phyloP scores from a whole-genome alignment of 805 yeast genomes.

The Phaffomyces antillensis region DNA sequence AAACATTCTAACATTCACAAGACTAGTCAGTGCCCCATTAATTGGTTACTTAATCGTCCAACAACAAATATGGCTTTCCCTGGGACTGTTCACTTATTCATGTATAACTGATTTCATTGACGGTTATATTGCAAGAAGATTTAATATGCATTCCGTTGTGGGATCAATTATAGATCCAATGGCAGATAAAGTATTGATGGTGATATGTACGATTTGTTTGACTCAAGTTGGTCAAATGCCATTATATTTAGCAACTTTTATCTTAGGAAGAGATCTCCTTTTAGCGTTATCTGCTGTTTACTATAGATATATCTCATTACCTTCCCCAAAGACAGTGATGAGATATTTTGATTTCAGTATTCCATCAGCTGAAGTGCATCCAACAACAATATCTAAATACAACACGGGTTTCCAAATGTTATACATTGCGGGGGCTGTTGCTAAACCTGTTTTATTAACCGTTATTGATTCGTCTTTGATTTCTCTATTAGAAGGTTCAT shows the following conservation, averaged over 20 bases:
- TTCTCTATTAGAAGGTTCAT: constrained; percentile 18
- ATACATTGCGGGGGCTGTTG: constrained; percentile 61
- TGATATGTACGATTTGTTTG: constrained; percentile 72
- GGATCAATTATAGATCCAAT: constrained; percentile 93
- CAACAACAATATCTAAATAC: constrained; percentile 77
- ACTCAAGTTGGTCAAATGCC: constrained; percentile 70
- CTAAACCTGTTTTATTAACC: constrained; percentile 41
- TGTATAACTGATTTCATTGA: constrained; percentile 89
- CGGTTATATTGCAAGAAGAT: constrained; percentile 84
- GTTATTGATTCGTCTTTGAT: constrained; percentile 27
- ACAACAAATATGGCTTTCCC: constrained; percentile 56
- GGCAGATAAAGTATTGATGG: constrained; percentile 91
- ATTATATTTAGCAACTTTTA: constrained; percentile 52
- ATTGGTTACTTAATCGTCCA: constrained; percentile 73
- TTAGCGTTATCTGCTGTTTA: constrained; percentile 67
- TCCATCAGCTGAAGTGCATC: constrained; percentile 82
- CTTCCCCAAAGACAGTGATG: constrained; percentile 63
- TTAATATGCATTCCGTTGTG: constrained; percentile 65
- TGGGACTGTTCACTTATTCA: constrained; percentile 72
- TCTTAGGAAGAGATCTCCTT: constrained; percentile 77
- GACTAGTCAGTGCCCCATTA: constrained; percentile 77
- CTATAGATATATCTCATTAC: constrained; percentile 65
- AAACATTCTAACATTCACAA: constrained; percentile 70
- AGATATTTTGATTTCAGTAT: constrained; percentile 74
- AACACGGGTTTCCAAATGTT: constrained; percentile 93